These are phyloP conservation scores for Prorocentrum cordatum DNA, from an alignment of 169 alveolate genomes.

Conservation along the genomic window DNA sequence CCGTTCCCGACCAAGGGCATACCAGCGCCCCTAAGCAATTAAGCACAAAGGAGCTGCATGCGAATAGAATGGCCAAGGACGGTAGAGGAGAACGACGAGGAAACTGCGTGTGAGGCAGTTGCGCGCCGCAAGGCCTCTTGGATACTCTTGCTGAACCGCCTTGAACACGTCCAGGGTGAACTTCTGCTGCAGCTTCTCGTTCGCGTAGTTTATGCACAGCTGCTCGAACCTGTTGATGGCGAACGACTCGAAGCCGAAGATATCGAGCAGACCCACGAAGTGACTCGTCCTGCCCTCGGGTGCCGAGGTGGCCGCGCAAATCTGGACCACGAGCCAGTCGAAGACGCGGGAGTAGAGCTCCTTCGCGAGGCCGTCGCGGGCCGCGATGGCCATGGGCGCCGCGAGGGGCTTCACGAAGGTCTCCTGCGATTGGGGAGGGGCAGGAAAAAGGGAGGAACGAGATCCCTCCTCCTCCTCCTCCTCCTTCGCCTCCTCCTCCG, in stretches of 20 bases:
- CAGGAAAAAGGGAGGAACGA: too few species aligned
- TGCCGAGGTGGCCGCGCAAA: conserved; percentile 30
- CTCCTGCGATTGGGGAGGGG: too few species aligned
- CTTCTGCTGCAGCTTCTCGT: conserved; percentile 92
- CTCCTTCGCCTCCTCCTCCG: too few species aligned
- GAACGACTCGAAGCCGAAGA: conserved; percentile 95
- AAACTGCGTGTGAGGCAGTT: too few species aligned
- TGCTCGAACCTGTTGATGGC: conserved; percentile 93
- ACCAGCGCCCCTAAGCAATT: too few species aligned
- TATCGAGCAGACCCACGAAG: conserved; percentile 80
- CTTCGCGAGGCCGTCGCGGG: conserved; percentile 51
- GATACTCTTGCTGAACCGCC: conserved; percentile 59
- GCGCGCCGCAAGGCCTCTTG: too few species aligned
- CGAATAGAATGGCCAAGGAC: too few species aligned
- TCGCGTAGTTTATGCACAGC: conserved; percentile 93
- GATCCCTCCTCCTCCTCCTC: too few species aligned
- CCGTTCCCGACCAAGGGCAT: too few species aligned
- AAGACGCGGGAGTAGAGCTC: conserved; percentile 48
- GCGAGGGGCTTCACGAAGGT: conserved; percentile 36
- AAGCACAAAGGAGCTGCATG: too few species aligned
- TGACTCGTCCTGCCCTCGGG: background rate
- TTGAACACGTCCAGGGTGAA: conserved; percentile 76
- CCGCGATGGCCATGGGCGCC: conserved; percentile 21
- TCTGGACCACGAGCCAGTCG: conserved; percentile 56
- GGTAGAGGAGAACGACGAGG: too few species aligned